Base-by-base conservation (phyloP, 2,329 filamentous ascomycete species). In the Knoxdaviesia proteae region DNA sequence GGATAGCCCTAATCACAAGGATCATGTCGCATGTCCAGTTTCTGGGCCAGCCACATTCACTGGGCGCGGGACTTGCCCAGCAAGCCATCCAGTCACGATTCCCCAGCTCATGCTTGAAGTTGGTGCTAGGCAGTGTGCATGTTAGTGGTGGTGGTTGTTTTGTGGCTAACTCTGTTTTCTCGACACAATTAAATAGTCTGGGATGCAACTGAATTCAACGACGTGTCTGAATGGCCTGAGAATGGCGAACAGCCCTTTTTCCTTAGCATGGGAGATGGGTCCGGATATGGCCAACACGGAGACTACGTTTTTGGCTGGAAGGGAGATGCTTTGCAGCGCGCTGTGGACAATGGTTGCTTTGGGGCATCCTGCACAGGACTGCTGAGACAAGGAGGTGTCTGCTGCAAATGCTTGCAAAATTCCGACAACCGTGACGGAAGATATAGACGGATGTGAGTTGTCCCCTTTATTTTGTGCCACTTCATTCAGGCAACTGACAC, bases 231-330 rank as follows among this genome's bases (percentile, higher is more conserved):
- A 47, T 60, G 57, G 57, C 58, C 56, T 7, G 53, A 53, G 44
- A 56, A 60, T 39, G 58, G 57, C 36, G 51, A 49, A 40, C 56
- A 59, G 50, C 57, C 58, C 1, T 58, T 58, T 40, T 49, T 56
- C 1, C 53, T 55, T 48, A 53, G 50, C 32, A 55, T 53, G 34
- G 54, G 53, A 6, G 54, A 57, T 32, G 20, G 10, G 42, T 43
- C 53, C 30, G 57, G 57, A 6, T 58, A 53, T 42, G 56, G 56
- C 1, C 56, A 53, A 41, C 57, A 59, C 33, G 57, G 54, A 2
- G 56, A 59, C 44, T 59, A 59, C 45, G 46, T 59, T 5, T 65
- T 65, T 48, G 61, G 61, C 34, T 62, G 61, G 61, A 56, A 63
- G 45, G 61, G 51, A 34, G 57, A 58, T 40, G 47, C 54, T 7